Conservation (phyloP, 164 flowering plant species). For the Aristolochia californica region DNA sequence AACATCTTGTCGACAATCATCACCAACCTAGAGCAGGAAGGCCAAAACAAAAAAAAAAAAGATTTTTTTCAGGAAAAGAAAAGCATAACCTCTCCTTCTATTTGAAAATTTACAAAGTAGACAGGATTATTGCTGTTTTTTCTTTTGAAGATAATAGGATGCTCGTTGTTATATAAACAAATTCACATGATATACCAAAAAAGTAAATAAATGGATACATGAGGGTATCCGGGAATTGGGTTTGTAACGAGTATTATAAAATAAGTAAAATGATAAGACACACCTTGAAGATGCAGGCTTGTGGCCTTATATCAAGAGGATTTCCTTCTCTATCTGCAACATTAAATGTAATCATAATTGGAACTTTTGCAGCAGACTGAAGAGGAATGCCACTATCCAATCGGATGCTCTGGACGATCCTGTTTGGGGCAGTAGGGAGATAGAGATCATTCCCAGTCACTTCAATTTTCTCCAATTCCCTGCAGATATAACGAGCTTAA, state of each 20-base stretch:
- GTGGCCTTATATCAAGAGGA: constrained; percentile 55
- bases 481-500: constrained; percentile 11
- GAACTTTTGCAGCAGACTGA: constrained; percentile 99
- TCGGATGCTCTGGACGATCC: constrained; percentile 79
- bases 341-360: constrained; percentile 94
- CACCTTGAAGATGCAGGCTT: constrained; percentile 99
- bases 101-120: no score
- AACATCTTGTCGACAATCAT: constrained; percentile 99
- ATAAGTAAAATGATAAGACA: no score
- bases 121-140: no score
- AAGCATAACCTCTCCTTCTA: no score
- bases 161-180: no score
- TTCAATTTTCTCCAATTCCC: constrained; percentile 91
- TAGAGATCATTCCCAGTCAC: constrained; percentile 90
- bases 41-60: not conserved
- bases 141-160: no score
- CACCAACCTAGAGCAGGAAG: constrained; percentile 59
- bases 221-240: no score
- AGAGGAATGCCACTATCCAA: constrained; percentile 94
- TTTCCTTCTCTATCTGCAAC: constrained; percentile 84
- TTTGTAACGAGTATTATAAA: no score
- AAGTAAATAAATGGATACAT: no score
- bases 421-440: constrained; percentile 88
- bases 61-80: no score
- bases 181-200: not conserved